Evolutionary conservation across 441 rosid species (phyloP).

Genomic region (Theobroma grandiflorum): DNA sequence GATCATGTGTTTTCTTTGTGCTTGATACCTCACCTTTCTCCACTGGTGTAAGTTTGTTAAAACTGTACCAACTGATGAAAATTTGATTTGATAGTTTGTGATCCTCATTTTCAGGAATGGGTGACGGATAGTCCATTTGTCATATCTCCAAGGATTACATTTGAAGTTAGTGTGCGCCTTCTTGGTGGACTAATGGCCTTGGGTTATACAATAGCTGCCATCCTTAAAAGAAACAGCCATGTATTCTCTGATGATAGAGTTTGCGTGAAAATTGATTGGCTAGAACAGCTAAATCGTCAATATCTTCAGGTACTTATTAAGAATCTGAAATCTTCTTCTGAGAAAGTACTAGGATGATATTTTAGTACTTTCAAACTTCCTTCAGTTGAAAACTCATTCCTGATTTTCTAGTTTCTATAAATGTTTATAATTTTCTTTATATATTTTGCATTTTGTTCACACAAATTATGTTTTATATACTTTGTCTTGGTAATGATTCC

Average conservation of each 20-base stretch:
- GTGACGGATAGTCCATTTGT: conserved; percentile 95
- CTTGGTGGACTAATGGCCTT: conserved; percentile 99
- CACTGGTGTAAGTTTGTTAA: not conserved
- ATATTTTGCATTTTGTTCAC: not conserved
- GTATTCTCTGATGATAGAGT: conserved; percentile 81
- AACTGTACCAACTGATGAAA: not conserved
- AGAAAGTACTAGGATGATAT: not conserved
- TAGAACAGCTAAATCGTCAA: conserved; percentile 86
- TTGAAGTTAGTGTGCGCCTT: conserved; percentile 97
- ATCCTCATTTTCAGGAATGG: conserved; percentile 76
- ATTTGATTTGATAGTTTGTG: conserved; percentile 22
- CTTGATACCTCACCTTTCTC: not conserved
- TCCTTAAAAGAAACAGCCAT: conserved; percentile 95
- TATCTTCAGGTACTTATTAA: conserved; percentile 79
- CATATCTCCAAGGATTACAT: conserved; percentile 96
- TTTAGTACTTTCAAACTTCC: not conserved
- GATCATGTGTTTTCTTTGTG: not conserved
- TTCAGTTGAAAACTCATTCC: not conserved
- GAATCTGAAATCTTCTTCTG: not conserved
- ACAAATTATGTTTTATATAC: not conserved
- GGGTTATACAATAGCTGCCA: conserved; percentile 95
- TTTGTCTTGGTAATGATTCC: not conserved
- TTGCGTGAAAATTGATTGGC: conserved; percentile 91
- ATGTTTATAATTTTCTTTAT: not conserved
- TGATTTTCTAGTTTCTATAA: not conserved